phyloP scores from a whole-genome alignment of 164 flowering plant genomes.

The Vitis rotundifolia region DNA sequence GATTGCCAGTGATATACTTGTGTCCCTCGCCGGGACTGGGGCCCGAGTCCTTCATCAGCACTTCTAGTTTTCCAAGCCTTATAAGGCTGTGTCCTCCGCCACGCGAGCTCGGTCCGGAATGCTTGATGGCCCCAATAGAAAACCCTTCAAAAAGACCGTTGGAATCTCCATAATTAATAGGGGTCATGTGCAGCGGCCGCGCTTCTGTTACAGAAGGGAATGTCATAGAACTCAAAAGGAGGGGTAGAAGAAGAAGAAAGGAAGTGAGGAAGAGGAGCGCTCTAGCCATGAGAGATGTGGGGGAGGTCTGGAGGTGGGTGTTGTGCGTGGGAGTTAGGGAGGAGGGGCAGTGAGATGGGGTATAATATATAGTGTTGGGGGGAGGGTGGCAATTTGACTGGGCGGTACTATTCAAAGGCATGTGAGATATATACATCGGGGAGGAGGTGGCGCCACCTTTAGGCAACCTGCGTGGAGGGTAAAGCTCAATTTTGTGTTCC shows the following conservation, averaged over 20 bases:
- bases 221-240: neutral
- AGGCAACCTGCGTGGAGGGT: too few species aligned
- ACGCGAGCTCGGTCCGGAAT: constrained; percentile 22
- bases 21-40: constrained; percentile 15
- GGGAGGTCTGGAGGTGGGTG: too few species aligned
- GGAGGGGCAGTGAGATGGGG: too few species aligned
- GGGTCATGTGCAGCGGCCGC: neutral
- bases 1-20: neutral
- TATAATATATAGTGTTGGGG: too few species aligned
- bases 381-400: too few species aligned
- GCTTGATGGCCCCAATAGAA: neutral
- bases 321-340: too few species aligned
- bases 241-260: constrained; percentile 6
- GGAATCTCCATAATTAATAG: neutral
- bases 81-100: constrained; percentile 17
- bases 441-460: too few species aligned
- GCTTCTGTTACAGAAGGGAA: neutral
- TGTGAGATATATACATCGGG: too few species aligned
- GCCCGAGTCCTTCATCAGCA: neutral
- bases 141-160: neutral
- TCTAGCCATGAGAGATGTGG: neutral
- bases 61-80: neutral
- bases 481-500: too few species aligned
- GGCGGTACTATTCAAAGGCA: too few species aligned
- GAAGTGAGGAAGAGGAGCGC: neutral